Conservation (phyloP, 306 rosid species). For the Pachyrhizus erosus region DNA sequence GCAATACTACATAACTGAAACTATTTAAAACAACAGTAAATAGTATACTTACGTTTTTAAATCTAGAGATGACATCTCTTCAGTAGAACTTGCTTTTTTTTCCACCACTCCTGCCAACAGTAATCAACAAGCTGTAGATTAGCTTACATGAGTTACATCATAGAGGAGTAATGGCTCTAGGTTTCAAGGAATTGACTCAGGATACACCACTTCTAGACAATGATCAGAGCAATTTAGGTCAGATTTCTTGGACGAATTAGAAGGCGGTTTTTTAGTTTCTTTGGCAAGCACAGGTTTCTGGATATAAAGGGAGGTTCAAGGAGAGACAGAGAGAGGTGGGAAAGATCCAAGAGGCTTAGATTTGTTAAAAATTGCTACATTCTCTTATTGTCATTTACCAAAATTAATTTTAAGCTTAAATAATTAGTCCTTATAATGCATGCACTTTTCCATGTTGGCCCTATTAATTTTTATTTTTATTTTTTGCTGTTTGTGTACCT, state of each 20-base stretch:
- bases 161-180: slow-evolving; percentile 9
- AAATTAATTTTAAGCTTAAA: neutral
- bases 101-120: slow-evolving; percentile 65
- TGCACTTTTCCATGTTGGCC: neutral
- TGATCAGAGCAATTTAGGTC: neutral
- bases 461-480: neutral
- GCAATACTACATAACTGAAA: slow-evolving; percentile 3
- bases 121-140: slow-evolving; percentile 32
- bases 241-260: neutral
- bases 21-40: slow-evolving; percentile 22
- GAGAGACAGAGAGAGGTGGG: neutral
- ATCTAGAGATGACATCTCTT: slow-evolving; percentile 74
- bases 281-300: neutral
- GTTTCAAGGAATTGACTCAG: neutral
- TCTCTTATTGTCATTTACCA: neutral
- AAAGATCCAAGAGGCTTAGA: neutral
- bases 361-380: neutral
- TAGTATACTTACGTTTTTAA: slow-evolving; percentile 74
- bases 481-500: neutral
- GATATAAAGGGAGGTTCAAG: neutral
- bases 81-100: slow-evolving; percentile 61
- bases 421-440: neutral
- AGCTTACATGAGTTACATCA: slow-evolving; percentile 15
- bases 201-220: slow-evolving; percentile 18
- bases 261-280: neutral